phyloP scores from a whole-genome alignment of 768 basidiomycete genomes.

The Hericium coralloides region DNA sequence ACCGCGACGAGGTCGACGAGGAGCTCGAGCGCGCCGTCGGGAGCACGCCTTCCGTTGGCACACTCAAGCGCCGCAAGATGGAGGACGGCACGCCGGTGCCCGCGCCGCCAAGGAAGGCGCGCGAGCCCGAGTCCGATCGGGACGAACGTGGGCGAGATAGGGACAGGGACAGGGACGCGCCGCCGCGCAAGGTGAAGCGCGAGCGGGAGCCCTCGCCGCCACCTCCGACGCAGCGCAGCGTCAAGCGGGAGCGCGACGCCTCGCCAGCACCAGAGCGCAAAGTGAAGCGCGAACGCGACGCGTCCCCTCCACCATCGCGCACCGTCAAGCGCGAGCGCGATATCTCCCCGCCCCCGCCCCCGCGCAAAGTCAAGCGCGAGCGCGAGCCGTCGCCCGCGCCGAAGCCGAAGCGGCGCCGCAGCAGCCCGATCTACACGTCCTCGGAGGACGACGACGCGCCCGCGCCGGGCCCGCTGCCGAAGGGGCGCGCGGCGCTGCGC shows the following conservation, averaged over 20 bases:
- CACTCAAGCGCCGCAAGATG: constrained; percentile 12
- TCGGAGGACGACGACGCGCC: constrained; percentile 12
- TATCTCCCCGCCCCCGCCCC: constrained; percentile 11
- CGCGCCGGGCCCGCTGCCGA: constrained; percentile 26
- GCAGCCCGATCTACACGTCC: constrained; percentile 12
- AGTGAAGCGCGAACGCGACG: constrained; percentile 6
- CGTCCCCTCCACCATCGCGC: constrained; percentile 6
- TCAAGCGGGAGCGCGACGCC: constrained; percentile 12
- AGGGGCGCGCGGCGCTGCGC: constrained; percentile 44
- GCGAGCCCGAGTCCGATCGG: constrained; percentile 12
- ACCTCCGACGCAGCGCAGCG: constrained; percentile 4
- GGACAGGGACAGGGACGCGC: not conserved
- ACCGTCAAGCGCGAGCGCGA: constrained; percentile 29
- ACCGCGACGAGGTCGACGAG: constrained; percentile 16
- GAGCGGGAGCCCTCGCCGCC: constrained; percentile 7
- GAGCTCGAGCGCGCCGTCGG: not conserved
- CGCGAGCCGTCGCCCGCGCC: constrained; percentile 7
- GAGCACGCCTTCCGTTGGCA: not conserved
- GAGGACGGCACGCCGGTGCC: constrained; percentile 12
- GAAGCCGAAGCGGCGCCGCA: constrained; percentile 3
- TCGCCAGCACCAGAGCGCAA: constrained; percentile 15
- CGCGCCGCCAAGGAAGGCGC: constrained; percentile 5
- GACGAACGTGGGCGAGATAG: constrained; percentile 10
- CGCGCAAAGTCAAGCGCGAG: constrained; percentile 9
- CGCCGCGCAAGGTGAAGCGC: constrained; percentile 8